phyloP scores from a whole-genome alignment of 1,284 basidiomycete genomes.

The Ceraceosorus guamensis region DNA sequence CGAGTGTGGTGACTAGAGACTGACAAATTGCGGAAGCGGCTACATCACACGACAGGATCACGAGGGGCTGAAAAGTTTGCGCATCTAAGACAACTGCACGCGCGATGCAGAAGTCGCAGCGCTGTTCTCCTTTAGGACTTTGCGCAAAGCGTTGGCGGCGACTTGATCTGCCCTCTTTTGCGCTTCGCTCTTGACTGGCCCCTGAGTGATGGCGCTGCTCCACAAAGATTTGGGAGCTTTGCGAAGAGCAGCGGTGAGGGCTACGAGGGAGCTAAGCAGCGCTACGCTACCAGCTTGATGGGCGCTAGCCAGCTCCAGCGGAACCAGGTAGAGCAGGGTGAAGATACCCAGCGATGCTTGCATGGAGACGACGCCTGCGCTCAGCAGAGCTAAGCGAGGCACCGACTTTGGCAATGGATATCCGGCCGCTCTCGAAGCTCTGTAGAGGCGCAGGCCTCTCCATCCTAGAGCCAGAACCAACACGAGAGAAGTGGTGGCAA shows the following conservation, averaged over 20 bases:
- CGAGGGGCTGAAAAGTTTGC: too few relatives aligned
- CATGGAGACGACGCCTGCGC: constrained; percentile 73
- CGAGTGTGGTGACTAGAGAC: too few relatives aligned
- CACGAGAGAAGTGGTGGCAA: constrained; percentile 55
- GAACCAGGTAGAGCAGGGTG: constrained; percentile 88
- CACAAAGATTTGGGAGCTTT: constrained; percentile 65
- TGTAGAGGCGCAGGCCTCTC: constrained; percentile 56
- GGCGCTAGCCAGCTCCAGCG: constrained; percentile 78
- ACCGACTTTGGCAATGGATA: constrained; percentile 63
- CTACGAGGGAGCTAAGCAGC: constrained; percentile 75
- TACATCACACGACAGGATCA: too few relatives aligned
- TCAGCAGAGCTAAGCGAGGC: constrained; percentile 59
- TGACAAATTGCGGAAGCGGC: too few relatives aligned
- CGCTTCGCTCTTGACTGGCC: too few relatives aligned
- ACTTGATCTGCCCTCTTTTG: too few relatives aligned
- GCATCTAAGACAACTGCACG: too few relatives aligned
- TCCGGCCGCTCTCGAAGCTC: constrained; percentile 55
- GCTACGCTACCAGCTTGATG: constrained; percentile 93
- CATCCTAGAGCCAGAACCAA: constrained; percentile 15
- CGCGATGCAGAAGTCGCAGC: too few relatives aligned
- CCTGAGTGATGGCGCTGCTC: too few relatives aligned
- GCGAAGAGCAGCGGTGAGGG: constrained; percentile 66
- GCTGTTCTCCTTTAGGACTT: too few relatives aligned
- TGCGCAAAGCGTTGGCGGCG: too few relatives aligned
- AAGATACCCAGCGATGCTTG: constrained; percentile 85